Conservation (phyloP, 192 early-diverging fungal genomes). For the Chytriomyces confervae region DNA sequence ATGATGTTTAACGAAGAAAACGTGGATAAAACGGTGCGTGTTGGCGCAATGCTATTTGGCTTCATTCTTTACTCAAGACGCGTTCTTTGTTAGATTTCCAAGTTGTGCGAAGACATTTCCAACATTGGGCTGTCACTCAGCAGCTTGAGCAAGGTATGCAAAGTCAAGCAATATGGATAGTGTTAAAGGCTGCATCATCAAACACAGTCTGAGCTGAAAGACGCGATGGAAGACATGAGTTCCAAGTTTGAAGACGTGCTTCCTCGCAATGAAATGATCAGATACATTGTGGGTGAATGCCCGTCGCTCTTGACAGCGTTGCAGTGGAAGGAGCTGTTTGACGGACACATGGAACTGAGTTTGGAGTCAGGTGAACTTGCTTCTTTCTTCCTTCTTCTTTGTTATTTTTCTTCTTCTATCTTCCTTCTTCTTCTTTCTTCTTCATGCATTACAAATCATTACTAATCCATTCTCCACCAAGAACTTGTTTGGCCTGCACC, state of each 20-base stretch:
- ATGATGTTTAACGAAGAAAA: conserved; percentile 31
- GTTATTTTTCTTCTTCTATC: no score
- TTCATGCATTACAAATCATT: no score
- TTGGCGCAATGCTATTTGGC: background rate
- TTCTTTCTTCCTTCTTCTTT: no score
- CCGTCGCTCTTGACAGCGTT: conserved; percentile 31
- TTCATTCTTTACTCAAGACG: conserved; percentile 16
- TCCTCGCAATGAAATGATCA: conserved; percentile 35
- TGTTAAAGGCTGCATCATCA: background rate
- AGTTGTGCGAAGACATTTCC: conserved; percentile 36
- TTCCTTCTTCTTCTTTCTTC: no score
- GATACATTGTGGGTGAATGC: conserved; percentile 26
- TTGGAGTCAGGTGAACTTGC: conserved; percentile 41
- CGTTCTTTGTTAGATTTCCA: conserved; percentile 29
- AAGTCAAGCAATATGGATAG: background rate
- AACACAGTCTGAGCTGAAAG: conserved; percentile 44
- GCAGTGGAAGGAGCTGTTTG: conserved; percentile 45
- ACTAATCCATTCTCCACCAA: no score
- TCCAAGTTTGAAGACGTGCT: conserved; percentile 41
- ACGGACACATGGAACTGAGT: conserved; percentile 24
- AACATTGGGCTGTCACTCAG: conserved; percentile 33
- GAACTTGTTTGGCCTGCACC: conserved; percentile 44
- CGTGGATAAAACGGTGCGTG: conserved; percentile 36
- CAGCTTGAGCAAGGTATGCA: conserved; percentile 44
- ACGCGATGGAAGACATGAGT: conserved; percentile 44